Percentiles rank a stretch among this genome's conserved stretches.
Evolutionary conservation across 352 stramenopile genomes (phyloP).

Genomic region (Globisporangium carolinianum): DNA sequence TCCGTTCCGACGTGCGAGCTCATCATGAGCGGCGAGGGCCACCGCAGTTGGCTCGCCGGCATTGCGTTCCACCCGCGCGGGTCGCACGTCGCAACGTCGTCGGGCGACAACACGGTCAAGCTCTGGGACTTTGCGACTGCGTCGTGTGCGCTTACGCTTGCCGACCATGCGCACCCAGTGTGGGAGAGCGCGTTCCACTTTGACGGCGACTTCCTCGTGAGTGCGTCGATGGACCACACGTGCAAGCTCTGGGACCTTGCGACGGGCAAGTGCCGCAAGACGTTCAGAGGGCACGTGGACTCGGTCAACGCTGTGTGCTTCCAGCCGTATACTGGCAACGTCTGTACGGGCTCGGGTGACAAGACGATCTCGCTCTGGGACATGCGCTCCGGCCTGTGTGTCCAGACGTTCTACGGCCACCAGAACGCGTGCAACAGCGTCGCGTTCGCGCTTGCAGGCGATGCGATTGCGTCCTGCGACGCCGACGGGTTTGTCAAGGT

Average conservation of each 20-base stretch:
- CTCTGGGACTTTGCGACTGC: conserved; percentile 92
- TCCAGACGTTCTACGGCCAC: conserved; percentile 94
- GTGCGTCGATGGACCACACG: conserved; percentile 92
- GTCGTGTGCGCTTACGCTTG: conserved; percentile 84
- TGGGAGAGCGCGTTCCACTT: conserved; percentile 92
- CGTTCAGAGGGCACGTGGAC: conserved; percentile 92
- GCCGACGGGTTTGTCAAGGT: conserved; percentile 93
- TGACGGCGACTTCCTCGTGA: conserved; percentile 90
- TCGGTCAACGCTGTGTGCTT: conserved; percentile 92
- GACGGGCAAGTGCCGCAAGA: conserved; percentile 88
- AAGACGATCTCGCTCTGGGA: conserved; percentile 96
- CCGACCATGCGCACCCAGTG: conserved; percentile 91
- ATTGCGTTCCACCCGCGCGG: conserved; percentile 90
- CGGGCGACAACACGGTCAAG: conserved; percentile 92
- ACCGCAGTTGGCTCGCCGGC: conserved; percentile 87
- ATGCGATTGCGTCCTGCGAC: conserved; percentile 90
- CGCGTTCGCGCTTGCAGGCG: conserved; percentile 76
- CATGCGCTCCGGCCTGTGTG: conserved; percentile 86
- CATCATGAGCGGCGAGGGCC: conserved; percentile 93
- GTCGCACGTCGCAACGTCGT: conserved; percentile 88
- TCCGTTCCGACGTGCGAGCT: conserved; percentile 89
- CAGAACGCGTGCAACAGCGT: conserved; percentile 92
- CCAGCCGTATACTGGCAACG: conserved; percentile 90
- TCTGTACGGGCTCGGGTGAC: conserved; percentile 91
- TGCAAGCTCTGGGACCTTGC: conserved; percentile 90